phyloP scores from a whole-genome alignment of 768 basidiomycete genomes.

The Rubroboletus pulcherrimus region DNA sequence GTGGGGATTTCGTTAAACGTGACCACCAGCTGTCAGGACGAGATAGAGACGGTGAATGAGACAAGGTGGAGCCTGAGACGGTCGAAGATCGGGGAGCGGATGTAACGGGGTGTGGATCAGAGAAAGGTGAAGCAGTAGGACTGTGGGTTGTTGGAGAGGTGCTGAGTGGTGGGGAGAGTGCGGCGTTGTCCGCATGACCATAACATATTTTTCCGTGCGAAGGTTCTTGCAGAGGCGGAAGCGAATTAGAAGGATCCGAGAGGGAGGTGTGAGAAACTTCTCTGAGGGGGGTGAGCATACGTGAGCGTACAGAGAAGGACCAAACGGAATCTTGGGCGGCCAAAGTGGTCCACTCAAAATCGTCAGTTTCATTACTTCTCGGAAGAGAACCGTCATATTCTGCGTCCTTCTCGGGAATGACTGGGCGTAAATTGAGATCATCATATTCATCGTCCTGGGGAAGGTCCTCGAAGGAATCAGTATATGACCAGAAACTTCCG shows the following conservation, averaged over 20 bases:
- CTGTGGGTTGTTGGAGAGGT: conserved; percentile 21
- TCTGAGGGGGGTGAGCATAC: conserved; percentile 32
- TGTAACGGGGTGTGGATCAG: conserved; percentile 28
- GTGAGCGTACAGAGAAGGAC: conserved; percentile 22
- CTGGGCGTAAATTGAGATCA: conserved; percentile 9
- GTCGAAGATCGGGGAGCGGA: conserved; percentile 37
- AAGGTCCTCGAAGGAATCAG: conserved; percentile 42
- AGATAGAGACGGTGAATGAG: conserved; percentile 47
- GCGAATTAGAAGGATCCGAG: conserved; percentile 23
- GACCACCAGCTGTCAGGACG: conserved; percentile 78
- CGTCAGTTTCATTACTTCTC: conserved; percentile 10
- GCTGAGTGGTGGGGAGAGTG: conserved; percentile 10
- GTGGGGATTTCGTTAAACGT: conserved; percentile 62
- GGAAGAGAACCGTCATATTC: conserved; percentile 15
- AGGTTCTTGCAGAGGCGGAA: conserved; percentile 21
- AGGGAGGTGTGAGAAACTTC: conserved; percentile 27
- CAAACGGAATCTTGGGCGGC: conserved; percentile 9
- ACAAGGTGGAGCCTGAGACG: conserved; percentile 39
- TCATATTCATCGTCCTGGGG: conserved; percentile 19
- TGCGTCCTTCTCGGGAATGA: conserved; percentile 16
- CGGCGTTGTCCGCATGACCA: conserved; percentile 26
- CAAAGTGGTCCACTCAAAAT: conserved; percentile 14
- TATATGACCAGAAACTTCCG: conserved; percentile 35
- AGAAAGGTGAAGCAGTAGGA: conserved; percentile 20
- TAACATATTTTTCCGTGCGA: conserved; percentile 24